These are phyloP conservation scores for Quercus variabilis DNA, from an alignment of 306 rosid genomes.

Conservation along the genomic window DNA sequence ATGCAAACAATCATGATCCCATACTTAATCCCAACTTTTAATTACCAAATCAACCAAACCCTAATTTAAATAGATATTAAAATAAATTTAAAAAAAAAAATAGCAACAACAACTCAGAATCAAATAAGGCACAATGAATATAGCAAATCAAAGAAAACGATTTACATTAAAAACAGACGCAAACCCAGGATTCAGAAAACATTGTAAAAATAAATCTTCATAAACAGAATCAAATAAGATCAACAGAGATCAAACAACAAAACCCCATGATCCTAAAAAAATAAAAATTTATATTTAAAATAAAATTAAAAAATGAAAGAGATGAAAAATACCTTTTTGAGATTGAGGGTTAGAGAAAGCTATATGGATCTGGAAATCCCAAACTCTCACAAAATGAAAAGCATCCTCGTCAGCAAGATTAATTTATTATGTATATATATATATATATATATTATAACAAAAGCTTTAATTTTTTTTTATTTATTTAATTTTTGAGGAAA, in stretches of 20 bases:
- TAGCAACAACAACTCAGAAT: neutral
- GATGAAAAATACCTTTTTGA: conserved; percentile 10
- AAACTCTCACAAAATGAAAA: neutral
- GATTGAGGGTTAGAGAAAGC: neutral
- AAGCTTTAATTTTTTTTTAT: neutral
- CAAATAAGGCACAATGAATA: neutral
- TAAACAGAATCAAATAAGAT: neutral
- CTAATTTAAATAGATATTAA: neutral
- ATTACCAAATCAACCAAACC: neutral
- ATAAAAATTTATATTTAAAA: neutral
- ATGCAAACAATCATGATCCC: neutral
- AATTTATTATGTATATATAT: neutral
- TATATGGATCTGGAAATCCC: conserved; percentile 8
- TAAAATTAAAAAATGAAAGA: neutral
- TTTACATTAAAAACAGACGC: neutral
- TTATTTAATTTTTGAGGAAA: neutral
- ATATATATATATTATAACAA: neutral
- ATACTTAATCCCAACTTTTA: neutral
- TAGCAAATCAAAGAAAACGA: neutral
- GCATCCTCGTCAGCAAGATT: neutral
- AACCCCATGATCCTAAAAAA: neutral
- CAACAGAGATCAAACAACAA: neutral
- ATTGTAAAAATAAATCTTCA: neutral
- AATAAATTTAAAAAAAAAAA: neutral
- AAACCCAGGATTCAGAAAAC: neutral